phyloP scores from a whole-genome alignment of 495 filamentous ascomycete species.

The Penicillium bovifimosum region DNA sequence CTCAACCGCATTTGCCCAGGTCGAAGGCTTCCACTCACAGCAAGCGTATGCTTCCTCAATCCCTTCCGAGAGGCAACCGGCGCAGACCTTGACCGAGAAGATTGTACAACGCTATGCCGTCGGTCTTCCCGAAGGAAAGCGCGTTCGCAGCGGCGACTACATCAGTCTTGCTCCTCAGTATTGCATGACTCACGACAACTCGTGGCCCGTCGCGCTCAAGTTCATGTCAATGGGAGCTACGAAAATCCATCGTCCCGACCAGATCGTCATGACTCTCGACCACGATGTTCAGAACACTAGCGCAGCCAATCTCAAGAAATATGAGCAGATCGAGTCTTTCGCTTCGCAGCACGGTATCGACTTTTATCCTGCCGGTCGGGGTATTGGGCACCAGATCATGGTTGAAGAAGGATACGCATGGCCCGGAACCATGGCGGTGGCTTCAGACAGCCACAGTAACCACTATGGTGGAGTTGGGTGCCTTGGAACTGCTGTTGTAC shows the following conservation, averaged over 20 bases:
- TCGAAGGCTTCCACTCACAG: conserved; percentile 1
- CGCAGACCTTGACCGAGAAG: conserved; percentile 86
- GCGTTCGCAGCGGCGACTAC: conserved; percentile 73
- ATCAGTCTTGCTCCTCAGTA: conserved; percentile 67
- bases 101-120: conserved; percentile 77
- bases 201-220: conserved; percentile 78
- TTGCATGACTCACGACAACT: conserved; percentile 94
- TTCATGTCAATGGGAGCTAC: conserved; percentile 86
- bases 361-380: conserved; percentile 78
- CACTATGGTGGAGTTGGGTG: conserved; percentile 15
- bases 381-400: conserved; percentile 90
- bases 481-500: conserved; percentile 64
- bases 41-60: background rate
- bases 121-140: conserved; percentile 65
- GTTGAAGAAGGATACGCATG: conserved; percentile 76
- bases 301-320: conserved; percentile 79
- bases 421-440: conserved; percentile 81
- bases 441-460: conserved; percentile 79
- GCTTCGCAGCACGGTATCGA: conserved; percentile 73
- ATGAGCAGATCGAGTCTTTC: conserved; percentile 79
- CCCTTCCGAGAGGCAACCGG: background rate
- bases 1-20: background rate
- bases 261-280: conserved; percentile 86
- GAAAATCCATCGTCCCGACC: conserved; percentile 61
- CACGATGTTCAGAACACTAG: conserved; percentile 90